A percentile compares a stretch with the other conserved stretches of the same genome.
Conservation (phyloP, 192 early-diverging fungal genomes). For the Gonapodya prolifera region DNA sequence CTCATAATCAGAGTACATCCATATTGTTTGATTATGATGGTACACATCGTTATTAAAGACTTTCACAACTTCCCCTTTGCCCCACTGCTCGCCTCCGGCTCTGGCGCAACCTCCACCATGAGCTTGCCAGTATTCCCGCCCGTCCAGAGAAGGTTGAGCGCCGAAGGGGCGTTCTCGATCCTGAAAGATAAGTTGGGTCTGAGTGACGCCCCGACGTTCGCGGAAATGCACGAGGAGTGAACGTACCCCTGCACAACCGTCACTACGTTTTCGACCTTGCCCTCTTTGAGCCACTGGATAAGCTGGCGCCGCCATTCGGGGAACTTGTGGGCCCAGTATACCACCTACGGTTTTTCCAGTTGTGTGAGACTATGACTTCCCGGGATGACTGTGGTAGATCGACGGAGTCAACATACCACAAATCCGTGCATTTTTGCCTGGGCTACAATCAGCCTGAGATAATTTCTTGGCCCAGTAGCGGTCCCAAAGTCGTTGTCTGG, state of each 20-base stretch:
- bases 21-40: no score
- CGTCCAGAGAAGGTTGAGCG: neutral
- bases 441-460: neutral
- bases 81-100: neutral
- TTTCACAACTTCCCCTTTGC: neutral
- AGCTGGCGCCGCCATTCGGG: neutral
- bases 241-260: neutral
- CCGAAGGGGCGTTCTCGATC: neutral
- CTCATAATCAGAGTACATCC: no score
- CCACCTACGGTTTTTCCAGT: neutral
- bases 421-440: neutral
- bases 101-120: neutral
- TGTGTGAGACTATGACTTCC: neutral
- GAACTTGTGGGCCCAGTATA: neutral
- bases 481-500: neutral
- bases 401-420: neutral
- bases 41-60: no score
- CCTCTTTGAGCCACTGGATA: neutral
- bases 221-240: neutral
- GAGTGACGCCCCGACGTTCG: neutral
- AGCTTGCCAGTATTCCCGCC: conserved; percentile 1
- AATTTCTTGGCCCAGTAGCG: neutral
- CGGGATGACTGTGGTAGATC: neutral
- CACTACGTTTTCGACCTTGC: neutral
- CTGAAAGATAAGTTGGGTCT: neutral